Base-by-base conservation (phyloP, 1,284 basidiomycete species). In the Marasmius sp. region DNA sequence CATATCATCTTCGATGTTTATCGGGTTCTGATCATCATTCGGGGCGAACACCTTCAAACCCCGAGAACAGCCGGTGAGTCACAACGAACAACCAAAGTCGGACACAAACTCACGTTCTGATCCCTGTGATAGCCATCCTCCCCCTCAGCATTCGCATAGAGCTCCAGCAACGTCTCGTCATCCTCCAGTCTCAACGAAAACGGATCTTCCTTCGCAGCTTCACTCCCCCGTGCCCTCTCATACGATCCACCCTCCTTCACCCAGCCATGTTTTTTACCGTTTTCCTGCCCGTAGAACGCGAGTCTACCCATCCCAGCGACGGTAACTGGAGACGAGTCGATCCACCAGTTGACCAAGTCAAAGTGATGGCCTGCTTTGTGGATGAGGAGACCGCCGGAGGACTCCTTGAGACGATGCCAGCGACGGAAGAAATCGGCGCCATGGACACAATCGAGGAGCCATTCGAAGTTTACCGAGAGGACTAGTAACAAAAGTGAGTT, bases 1-100 rank as follows among this genome's bases (percentile, higher is more conserved):
- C 80, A 84, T 84, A 66, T 84, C 83, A 66, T 85, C 83, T 69
- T 85, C 83, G 62, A 85, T 84, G 2, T 77, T 79, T 61, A 85
- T 83, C 34, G 76, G 79, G 38, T 58, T 58, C n/a, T 58, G 38
- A 36, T 45, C 49, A 16, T 48, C 27, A n/a, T 45, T 38, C 20
- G 79, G 75, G 1, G 80, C 81, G 64, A 84, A 84, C 9, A 83
- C 81, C 81, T 79, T 57, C 9, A 6, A 47, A 47, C 6, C 1
- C 16, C 45, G 36, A 12, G 11, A 37, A 4, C 6, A 58, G 38
- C 34, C 48, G 38, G 27, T 11, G 34, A 45, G 58, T 58, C 8
- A 48, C 33, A 11, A 39, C 11, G 18, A 33, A 36, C 22, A 16
- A 9, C 38, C 47, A 9, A 8, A 9, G 22, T n/a, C 27, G 27